Base-by-base conservation (phyloP, 2,329 filamentous ascomycete species). In the Eurotiales sp. region DNA sequence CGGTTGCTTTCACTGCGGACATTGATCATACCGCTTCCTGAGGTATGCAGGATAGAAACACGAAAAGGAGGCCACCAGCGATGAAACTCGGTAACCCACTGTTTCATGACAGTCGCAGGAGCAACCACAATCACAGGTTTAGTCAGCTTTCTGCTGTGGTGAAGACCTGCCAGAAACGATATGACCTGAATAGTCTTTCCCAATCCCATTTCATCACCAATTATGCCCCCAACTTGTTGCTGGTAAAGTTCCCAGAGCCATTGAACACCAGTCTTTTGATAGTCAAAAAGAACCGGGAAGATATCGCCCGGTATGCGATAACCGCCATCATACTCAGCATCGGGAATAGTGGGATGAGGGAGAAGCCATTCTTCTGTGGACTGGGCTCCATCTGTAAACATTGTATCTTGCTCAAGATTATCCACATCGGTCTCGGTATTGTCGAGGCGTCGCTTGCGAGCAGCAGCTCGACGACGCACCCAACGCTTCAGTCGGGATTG, bases 41-140 rank as follows among this genome's bases (percentile, higher is more conserved):
- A 96, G 1, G 90, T 90, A 66, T 99, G 93, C 44, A 99, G 69
- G 55, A 99, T 97, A 0, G 91, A 95, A 4, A 99, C 93, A 37
- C 95, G 83, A 27, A 99, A 76, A n/a, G 93, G 86, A n/a, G 93
- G 93, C 95, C 95, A 99, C 95, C 95, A 99, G 11, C 86, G 84
- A 70, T 99, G 95, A 61, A 99, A 97, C 64, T 99, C 93, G 57
- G 95, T 95, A 11, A 96, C 93, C 93, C 93, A 99, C 67, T 99
- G 93, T 55, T 90, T 87, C 73, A 99, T 85, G 21, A 99, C 87
- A 0, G 93, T 99, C 3, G 92, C 92, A 2, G 93, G 93, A 46
- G 90, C 91, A 3, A 99, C 90, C 7, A 99, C 82, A 54, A 99
- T 89, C 39, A 95, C 84, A 0, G 93, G 93, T 54, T 89, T 89